These are phyloP conservation scores for Teratosphaeria pseudoeucalypti DNA, from an alignment of 2,329 filamentous ascomycete genomes.

Conservation along the genomic window DNA sequence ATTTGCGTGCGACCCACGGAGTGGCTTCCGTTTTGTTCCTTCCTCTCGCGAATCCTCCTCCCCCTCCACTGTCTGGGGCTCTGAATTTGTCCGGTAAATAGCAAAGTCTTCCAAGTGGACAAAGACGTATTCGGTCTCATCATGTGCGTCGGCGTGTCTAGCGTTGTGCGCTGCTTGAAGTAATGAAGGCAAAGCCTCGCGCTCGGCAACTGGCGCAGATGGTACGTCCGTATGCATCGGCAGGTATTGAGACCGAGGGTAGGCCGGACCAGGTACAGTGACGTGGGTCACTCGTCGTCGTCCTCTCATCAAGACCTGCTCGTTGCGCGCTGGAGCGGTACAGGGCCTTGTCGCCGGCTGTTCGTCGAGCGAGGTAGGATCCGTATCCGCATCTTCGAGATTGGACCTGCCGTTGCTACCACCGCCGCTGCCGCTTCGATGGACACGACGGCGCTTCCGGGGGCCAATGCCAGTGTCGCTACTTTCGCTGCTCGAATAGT, in stretches of 20 bases:
- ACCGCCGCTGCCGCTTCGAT: not conserved
- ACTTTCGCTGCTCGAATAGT: not conserved
- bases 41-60: not conserved
- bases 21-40: not conserved
- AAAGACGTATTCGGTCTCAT: constrained; percentile 2
- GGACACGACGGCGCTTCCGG: not conserved
- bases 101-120: constrained; percentile 11
- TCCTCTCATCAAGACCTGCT: not conserved
- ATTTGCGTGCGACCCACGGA: constrained; percentile 22
- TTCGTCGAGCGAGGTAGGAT: not conserved
- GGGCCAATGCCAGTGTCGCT: not conserved
- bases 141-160: not conserved
- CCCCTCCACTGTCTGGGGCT: not conserved
- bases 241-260: constrained; percentile 1
- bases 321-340: not conserved
- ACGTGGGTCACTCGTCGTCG: not conserved
- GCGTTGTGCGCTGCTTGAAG: not conserved
- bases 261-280: not conserved
- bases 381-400: not conserved
- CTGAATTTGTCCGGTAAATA: constrained; percentile 8
- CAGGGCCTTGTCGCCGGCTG: not conserved
- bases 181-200: not conserved
- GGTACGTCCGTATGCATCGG: constrained; percentile 2
- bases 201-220: not conserved
- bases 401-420: not conserved